phyloP scores from a whole-genome alignment of 2,329 filamentous ascomycete genomes.

The Ascochyta pisi region DNA sequence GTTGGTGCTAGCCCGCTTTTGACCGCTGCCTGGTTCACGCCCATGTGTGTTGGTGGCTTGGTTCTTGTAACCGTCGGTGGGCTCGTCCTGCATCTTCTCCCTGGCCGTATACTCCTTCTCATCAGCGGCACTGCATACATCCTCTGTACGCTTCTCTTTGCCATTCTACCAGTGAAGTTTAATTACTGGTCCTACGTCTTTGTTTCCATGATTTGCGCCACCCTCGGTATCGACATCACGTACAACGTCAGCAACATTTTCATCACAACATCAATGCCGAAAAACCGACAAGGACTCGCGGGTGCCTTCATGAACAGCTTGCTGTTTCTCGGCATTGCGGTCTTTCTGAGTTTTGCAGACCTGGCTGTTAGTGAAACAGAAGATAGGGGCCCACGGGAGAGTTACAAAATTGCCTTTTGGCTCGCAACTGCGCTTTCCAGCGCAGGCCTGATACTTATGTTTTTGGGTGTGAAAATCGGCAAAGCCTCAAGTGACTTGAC shows the following conservation, averaged over 20 bases:
- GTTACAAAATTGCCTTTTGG: constrained; percentile 50
- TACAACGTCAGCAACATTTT: constrained; percentile 50
- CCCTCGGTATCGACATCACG: constrained; percentile 47
- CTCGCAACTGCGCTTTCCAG: constrained; percentile 40
- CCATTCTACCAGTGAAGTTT: constrained; percentile 41
- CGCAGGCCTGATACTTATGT: constrained; percentile 44
- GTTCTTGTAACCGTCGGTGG: constrained; percentile 45
- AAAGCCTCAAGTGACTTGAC: constrained; percentile 47
- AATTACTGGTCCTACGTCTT: constrained; percentile 50
- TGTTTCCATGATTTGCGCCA: constrained; percentile 54
- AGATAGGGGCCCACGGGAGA: constrained; percentile 35
- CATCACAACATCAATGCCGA: constrained; percentile 45
- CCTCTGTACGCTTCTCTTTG: constrained; percentile 43
- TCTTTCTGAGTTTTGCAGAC: constrained; percentile 47
- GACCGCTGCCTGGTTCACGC: constrained; percentile 46
- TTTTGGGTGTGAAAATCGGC: constrained; percentile 46
- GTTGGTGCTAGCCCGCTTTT: constrained; percentile 38
- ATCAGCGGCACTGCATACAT: constrained; percentile 43
- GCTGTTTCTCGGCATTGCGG: constrained; percentile 46
- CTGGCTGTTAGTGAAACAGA: constrained; percentile 44
- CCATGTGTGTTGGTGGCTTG: constrained; percentile 47
- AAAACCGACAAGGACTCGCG: constrained; percentile 44
- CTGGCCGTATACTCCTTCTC: constrained; percentile 42
- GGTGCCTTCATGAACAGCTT: constrained; percentile 47
- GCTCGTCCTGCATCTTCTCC: constrained; percentile 45